These are phyloP conservation scores for Xerocomellus chrysenteron DNA, from an alignment of 768 basidiomycete species.

Conservation along the genomic window DNA sequence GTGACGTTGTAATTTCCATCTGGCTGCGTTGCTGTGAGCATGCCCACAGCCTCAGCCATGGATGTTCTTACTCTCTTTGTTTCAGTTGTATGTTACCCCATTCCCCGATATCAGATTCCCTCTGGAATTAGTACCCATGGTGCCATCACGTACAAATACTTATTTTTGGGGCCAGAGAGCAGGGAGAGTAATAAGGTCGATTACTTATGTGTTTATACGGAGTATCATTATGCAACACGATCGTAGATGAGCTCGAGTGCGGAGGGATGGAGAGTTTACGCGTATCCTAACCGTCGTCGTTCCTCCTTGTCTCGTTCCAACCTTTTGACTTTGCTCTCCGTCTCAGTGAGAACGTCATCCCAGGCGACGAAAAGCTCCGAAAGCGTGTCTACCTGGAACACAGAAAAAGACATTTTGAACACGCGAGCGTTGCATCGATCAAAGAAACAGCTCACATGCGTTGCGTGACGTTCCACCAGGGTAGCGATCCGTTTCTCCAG, in stretches of 20 bases:
- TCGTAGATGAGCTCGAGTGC: background rate
- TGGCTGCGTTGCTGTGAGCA: constrained; percentile 13
- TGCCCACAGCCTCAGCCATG: constrained; percentile 2
- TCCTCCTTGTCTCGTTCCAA: constrained; percentile 65
- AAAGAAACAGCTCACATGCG: constrained; percentile 49
- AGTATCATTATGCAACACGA: constrained; percentile 13
- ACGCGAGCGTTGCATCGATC: background rate
- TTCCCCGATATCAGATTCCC: constrained; percentile 12
- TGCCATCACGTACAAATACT: constrained; percentile 6
- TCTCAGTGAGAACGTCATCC: constrained; percentile 73
- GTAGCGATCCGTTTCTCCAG: constrained; percentile 66
- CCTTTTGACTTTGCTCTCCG: constrained; percentile 56
- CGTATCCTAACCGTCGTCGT: constrained; percentile 60
- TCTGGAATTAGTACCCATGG: constrained; percentile 12
- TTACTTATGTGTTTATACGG: constrained; percentile 20
- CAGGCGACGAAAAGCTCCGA: constrained; percentile 85
- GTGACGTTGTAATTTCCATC: constrained; percentile 23
- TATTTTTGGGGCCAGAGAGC: constrained; percentile 4
- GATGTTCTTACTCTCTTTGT: constrained; percentile 15
- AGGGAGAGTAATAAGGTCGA: constrained; percentile 19
- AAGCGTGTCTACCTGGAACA: constrained; percentile 65
- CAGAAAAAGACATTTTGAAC: background rate
- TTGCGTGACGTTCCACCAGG: constrained; percentile 68
- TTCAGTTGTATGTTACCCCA: constrained; percentile 22
- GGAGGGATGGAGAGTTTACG: constrained; percentile 21